Percentiles rank a stretch among this genome's conserved stretches.
Evolutionary conservation across 192 early-diverging fungal genomes (phyloP).

Genomic region (Allomyces arbusculus): DNA sequence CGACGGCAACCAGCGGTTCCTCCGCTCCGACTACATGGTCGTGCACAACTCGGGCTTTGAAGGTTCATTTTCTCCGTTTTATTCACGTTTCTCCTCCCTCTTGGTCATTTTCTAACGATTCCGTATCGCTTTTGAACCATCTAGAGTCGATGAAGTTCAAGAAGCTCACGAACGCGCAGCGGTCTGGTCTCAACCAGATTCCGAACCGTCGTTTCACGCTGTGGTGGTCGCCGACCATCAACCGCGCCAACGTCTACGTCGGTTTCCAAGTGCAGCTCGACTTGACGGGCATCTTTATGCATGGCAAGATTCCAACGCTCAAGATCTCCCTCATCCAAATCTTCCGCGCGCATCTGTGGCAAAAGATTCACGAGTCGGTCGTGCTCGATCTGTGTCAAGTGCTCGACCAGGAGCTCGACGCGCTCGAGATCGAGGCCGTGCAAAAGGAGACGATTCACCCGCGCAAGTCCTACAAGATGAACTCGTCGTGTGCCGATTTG

Average conservation of each 20-base stretch:
- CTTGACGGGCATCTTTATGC: conserved; percentile 99
- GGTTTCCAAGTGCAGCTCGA: conserved; percentile 99
- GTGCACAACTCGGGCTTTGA: conserved; percentile 44
- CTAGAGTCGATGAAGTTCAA: conserved; percentile 41
- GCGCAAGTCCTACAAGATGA: conserved; percentile 99
- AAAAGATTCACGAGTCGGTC: conserved; percentile 82
- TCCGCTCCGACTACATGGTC: conserved; percentile 20
- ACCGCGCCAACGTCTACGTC: conserved; percentile 94
- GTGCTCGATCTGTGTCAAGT: conserved; percentile 77
- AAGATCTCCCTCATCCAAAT: conserved; percentile 98
- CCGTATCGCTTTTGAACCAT: too few species aligned
- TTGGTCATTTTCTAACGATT: too few species aligned
- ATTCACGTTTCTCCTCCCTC: too few species aligned
- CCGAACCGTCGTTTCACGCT: conserved; percentile 98
- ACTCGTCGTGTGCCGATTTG: conserved; percentile 80
- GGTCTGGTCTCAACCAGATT: conserved; percentile 96
- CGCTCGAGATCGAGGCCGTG: conserved; percentile 92
- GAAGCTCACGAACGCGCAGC: conserved; percentile 95
- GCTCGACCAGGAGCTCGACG: conserved; percentile 91
- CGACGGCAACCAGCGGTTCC: conserved; percentile 29
- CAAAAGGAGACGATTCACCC: conserved; percentile 99
- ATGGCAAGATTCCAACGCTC: conserved; percentile 97
- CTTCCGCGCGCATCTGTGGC: conserved; percentile 97
- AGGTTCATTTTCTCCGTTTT: conserved; percentile 4
- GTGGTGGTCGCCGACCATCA: conserved; percentile 99